These are phyloP conservation scores for Streptanthus diversifolius DNA, from an alignment of 345 rosid species.

Conservation along the genomic window DNA sequence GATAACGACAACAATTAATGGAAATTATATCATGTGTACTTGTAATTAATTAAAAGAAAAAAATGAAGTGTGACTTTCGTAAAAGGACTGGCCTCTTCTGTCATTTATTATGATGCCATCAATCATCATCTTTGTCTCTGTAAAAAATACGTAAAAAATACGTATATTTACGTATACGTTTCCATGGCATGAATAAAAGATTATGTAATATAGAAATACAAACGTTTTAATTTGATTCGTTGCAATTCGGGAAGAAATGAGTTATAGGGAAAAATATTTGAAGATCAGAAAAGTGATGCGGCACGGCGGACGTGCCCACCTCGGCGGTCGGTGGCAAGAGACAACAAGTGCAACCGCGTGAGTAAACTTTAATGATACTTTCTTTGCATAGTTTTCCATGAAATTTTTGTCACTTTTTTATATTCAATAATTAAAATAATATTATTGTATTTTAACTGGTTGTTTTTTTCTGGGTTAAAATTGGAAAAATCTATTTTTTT, in stretches of 20 bases:
- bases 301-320: neutral
- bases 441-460: neutral
- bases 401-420: neutral
- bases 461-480: neutral
- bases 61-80: slow-evolving; percentile 25
- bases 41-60: slow-evolving; percentile 18
- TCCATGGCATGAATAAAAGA: neutral
- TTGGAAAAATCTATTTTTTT: slow-evolving; percentile 20
- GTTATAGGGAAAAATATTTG: neutral
- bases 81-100: slow-evolving; percentile 16
- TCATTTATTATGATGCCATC: slow-evolving; percentile 19
- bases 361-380: slow-evolving; percentile 12
- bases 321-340: neutral
- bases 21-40: slow-evolving; percentile 23
- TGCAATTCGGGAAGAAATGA: neutral
- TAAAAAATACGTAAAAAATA: too few species aligned
- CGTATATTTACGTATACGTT: neutral
- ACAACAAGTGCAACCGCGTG: slow-evolving; percentile 19
- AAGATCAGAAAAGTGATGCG: neutral
- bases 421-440: neutral
- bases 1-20: slow-evolving; percentile 27
- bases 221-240: neutral
- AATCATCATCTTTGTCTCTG: slow-evolving; percentile 11
- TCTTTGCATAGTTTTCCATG: neutral
- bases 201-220: neutral